Conservation (phyloP, 192 early-diverging fungal genomes). For the Coemansia biformis region DNA sequence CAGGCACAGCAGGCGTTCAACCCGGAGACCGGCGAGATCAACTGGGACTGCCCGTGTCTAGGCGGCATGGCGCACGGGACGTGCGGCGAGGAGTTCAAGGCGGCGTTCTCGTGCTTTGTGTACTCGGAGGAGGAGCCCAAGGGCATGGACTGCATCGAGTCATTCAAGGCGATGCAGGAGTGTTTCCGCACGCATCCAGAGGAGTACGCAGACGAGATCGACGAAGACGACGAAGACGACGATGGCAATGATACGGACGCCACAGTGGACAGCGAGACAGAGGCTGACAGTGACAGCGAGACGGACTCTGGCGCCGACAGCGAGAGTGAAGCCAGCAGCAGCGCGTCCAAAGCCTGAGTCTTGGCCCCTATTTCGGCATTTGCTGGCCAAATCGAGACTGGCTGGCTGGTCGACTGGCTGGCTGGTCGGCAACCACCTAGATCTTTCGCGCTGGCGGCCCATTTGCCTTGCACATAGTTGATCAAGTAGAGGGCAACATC, state of each 20-base stretch:
- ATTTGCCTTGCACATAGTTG: too few species aligned
- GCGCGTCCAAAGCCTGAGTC: too few species aligned
- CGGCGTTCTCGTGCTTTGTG: slow-evolving; percentile 96
- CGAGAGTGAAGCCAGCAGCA: neutral
- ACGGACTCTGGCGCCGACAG: slow-evolving; percentile 1
- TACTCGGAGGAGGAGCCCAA: slow-evolving; percentile 90
- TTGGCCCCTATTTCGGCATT: too few species aligned
- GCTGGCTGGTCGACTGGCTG: too few species aligned
- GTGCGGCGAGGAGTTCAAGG: slow-evolving; percentile 96
- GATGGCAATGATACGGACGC: slow-evolving; percentile 2
- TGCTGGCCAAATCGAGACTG: too few species aligned
- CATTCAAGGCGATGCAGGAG: slow-evolving; percentile 90
- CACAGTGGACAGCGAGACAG: neutral
- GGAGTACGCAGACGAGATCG: slow-evolving; percentile 75
- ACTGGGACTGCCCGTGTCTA: slow-evolving; percentile 96
- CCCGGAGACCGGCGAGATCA: slow-evolving; percentile 83
- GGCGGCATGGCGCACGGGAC: slow-evolving; percentile 92
- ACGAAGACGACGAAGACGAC: slow-evolving; percentile 56
- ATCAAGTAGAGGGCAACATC: too few species aligned
- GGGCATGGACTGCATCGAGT: slow-evolving; percentile 92
- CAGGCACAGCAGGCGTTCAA: slow-evolving; percentile 66
- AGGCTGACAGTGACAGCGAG: neutral
- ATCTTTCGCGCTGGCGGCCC: too few species aligned
- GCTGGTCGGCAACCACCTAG: too few species aligned
- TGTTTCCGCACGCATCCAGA: slow-evolving; percentile 91